Evolutionary conservation across 495 filamentous ascomycete genomes (phyloP), one percentile per base, ranked within the genome.

Genomic region (Achaetomiella virescens): DNA sequence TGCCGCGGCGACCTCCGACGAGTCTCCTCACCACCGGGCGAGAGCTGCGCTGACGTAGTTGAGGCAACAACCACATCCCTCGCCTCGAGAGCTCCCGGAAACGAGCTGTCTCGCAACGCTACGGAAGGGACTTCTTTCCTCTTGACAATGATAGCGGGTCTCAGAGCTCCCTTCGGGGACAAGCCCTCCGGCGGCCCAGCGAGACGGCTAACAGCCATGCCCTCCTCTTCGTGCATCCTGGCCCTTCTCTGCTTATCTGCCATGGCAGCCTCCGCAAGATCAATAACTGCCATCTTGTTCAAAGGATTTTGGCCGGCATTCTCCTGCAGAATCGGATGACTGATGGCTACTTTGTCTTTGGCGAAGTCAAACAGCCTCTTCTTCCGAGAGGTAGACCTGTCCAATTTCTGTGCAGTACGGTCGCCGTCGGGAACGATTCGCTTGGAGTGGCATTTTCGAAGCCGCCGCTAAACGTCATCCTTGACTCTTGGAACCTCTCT

Each of bases 211-310:
- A 69, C 70, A 11, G 69, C 59, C 38, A 69, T 61, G 43, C 20
- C 51, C 25, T 62, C 62, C 1, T 61, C 66, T 29, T 64, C 62
- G 12, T 69, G 67, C 52, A 64, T 54, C 50, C 61, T 74, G 9
- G 65, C 71, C 17, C 79, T 70, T 20, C 78, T 69, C 42, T 78
- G 71, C 51, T 66, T 72, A 49, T 81, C 79, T 15, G 75, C 71
- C 18, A 47, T 57, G 2, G 73, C 77, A 33, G 79, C 79, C 2
- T 72, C 71, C 37, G 70, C 62, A 38, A 82, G 57, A 46, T 75
- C 76, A 41, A 80, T 68, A 14, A 75, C 76, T 15, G 69, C 57
- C 54, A 78, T 77, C 58, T 70, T 70, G 60, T 68, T 68, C 46
- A 80, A 56, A 12, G 73, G 66, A 48, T 75, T 72, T 27, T 60